These are phyloP conservation scores for Aquilaria malaccensis DNA, from an alignment of 345 rosid genomes.

Conservation along the genomic window DNA sequence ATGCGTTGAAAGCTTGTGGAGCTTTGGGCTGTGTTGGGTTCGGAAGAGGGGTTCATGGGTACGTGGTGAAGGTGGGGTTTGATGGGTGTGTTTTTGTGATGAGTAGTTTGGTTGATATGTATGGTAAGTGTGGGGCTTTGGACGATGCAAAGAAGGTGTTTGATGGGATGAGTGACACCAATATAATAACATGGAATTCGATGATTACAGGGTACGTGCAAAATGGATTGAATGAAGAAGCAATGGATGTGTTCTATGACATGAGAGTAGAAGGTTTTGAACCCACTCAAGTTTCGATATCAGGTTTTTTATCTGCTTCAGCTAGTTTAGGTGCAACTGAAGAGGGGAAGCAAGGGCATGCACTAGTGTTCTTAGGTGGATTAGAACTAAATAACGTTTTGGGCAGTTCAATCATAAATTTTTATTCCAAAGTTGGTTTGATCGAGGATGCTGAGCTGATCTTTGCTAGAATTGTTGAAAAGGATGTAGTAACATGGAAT, in stretches of 20 bases:
- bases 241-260: conserved; percentile 32
- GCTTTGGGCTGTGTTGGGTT: conserved; percentile 41
- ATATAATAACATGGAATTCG: conserved; percentile 57
- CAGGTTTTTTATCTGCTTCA: conserved; percentile 62
- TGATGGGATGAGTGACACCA: conserved; percentile 44
- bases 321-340: conserved; percentile 54
- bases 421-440: conserved; percentile 64
- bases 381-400: conserved; percentile 49
- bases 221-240: conserved; percentile 53
- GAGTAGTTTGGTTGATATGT: conserved; percentile 61
- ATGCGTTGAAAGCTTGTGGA: conserved; percentile 68
- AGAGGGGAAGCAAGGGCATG: conserved; percentile 77
- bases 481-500: conserved; percentile 80
- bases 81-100: conserved; percentile 57
- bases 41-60: conserved; percentile 72
- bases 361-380: conserved; percentile 45
- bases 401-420: conserved; percentile 64
- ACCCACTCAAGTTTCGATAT: conserved; percentile 51
- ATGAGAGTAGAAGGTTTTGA: conserved; percentile 51
- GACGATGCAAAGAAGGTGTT: conserved; percentile 57
- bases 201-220: conserved; percentile 53
- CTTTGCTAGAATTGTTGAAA: conserved; percentile 39
- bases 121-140: conserved; percentile 55
- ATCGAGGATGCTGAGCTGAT: conserved; percentile 58
- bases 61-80: conserved; percentile 46